Evolutionary conservation across 2,329 filamentous ascomycete species (phyloP).

Genomic region (Pseudogymnoascus destructans): DNA sequence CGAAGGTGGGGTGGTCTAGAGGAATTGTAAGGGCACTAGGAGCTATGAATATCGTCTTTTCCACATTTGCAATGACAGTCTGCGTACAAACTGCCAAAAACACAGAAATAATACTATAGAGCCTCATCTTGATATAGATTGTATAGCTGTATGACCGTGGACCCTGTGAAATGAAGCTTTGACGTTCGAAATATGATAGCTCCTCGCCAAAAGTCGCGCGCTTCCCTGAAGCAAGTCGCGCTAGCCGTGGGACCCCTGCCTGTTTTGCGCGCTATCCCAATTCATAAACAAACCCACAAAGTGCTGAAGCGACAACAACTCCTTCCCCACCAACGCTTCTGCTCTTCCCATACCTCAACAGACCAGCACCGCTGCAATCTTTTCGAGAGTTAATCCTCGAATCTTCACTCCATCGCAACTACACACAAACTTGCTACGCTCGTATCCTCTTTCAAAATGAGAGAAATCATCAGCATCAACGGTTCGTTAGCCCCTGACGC

Average conservation of each 20-base stretch:
- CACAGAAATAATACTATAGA: slow-evolving; percentile 16
- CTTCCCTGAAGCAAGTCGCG: slow-evolving; percentile 3
- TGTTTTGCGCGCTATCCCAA: slow-evolving; percentile 9
- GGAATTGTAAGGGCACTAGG: slow-evolving; percentile 47
- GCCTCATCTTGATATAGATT: slow-evolving; percentile 11
- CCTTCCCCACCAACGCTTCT: slow-evolving; percentile 18
- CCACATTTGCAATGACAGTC: slow-evolving; percentile 55
- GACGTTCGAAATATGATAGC: slow-evolving; percentile 1
- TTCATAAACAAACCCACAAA: slow-evolving; percentile 13
- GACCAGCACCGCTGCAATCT: slow-evolving; percentile 14
- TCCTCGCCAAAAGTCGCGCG: slow-evolving; percentile 2
- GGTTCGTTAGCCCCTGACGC: slow-evolving; percentile 45
- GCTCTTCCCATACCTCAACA: slow-evolving; percentile 15
- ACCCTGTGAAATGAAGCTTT: slow-evolving; percentile 3
- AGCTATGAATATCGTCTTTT: slow-evolving; percentile 80
- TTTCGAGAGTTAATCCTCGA: slow-evolving; percentile 12
- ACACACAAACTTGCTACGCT: slow-evolving; percentile 5
- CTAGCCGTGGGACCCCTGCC: slow-evolving; percentile 5
- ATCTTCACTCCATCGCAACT: slow-evolving; percentile 18
- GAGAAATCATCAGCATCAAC: slow-evolving; percentile 99
- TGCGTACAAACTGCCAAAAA: slow-evolving; percentile 12
- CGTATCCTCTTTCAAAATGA: slow-evolving; percentile 54
- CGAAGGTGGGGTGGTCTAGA: slow-evolving; percentile 40
- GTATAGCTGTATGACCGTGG: neutral
- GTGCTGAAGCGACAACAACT: slow-evolving; percentile 10